Conservation (phyloP, 495 filamentous ascomycete species). For the Geoglossum glabrum region DNA sequence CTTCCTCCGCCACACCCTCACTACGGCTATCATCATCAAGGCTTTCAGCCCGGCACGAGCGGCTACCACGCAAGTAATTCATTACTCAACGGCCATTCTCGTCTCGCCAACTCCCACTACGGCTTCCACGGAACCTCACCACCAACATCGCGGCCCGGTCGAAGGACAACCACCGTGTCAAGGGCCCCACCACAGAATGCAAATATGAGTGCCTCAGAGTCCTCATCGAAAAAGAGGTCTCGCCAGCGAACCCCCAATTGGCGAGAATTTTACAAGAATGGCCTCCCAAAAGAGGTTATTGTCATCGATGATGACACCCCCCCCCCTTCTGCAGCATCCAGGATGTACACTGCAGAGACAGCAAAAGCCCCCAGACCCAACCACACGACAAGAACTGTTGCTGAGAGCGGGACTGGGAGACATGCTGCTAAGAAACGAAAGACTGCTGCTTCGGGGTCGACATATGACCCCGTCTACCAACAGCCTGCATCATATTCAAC, state of each 20-base stretch:
- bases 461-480: slow-evolving; percentile 44
- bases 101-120: slow-evolving; percentile 28
- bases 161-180: slow-evolving; percentile 14
- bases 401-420: slow-evolving; percentile 22
- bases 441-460: slow-evolving; percentile 33
- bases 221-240: slow-evolving; percentile 8
- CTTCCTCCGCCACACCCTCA: slow-evolving; percentile 50
- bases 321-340: background rate
- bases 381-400: slow-evolving; percentile 15
- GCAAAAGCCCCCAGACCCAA: slow-evolving; percentile 26
- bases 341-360: slow-evolving; percentile 5
- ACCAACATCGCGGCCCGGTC: slow-evolving; percentile 15
- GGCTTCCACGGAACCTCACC: slow-evolving; percentile 21
- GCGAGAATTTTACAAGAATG: slow-evolving; percentile 82
- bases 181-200: slow-evolving; percentile 1
- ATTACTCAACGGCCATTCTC: slow-evolving; percentile 29
- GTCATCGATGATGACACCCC: slow-evolving; percentile 82
- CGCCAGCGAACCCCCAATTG: slow-evolving; percentile 58
- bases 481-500: slow-evolving; percentile 44
- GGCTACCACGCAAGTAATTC: slow-evolving; percentile 29
- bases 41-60: slow-evolving; percentile 28
- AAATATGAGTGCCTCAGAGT: background rate
- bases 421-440: slow-evolving; percentile 45
- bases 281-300: slow-evolving; percentile 80
- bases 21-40: slow-evolving; percentile 47